These are phyloP conservation scores for Dalbergia cochinchinensis DNA, from an alignment of 306 rosid species.

Conservation along the genomic window DNA sequence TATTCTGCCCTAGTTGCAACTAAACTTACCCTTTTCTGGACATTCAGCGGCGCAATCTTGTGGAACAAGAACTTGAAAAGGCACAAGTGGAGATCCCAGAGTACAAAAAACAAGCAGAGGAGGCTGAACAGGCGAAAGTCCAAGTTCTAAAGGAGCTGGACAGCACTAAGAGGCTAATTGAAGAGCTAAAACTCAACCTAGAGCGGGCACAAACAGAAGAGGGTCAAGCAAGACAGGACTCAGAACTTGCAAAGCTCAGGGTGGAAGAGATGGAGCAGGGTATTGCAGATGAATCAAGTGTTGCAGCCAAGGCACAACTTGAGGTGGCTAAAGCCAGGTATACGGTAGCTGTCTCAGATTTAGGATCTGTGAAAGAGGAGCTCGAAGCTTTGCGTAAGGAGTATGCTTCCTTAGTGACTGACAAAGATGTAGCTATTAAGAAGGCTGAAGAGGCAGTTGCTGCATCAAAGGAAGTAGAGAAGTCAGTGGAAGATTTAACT, in stretches of 20 bases:
- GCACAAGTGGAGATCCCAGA: conserved; percentile 81
- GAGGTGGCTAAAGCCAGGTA: conserved; percentile 97
- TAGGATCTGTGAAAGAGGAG: conserved; percentile 83
- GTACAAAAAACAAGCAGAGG: conserved; percentile 69
- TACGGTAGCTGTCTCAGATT: conserved; percentile 79
- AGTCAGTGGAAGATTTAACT: conserved; percentile 88
- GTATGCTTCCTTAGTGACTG: conserved; percentile 75
- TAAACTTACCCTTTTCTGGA: conserved; percentile 39
- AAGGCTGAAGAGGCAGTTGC: conserved; percentile 88
- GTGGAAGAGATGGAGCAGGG: conserved; percentile 99
- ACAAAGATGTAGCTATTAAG: conserved; percentile 72
- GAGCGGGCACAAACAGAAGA: conserved; percentile 98
- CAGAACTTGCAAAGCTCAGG: conserved; percentile 96
- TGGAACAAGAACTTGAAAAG: conserved; percentile 90
- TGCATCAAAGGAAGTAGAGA: conserved; percentile 92
- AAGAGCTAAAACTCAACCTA: conserved; percentile 91
- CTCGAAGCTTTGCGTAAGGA: conserved; percentile 73
- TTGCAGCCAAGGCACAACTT: conserved; percentile 98
- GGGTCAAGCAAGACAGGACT: conserved; percentile 94
- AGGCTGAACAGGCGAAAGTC: conserved; percentile 68
- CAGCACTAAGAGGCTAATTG: conserved; percentile 84
- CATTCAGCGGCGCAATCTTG: conserved; percentile 78
- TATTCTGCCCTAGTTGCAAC: conserved; percentile 34
- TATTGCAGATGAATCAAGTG: conserved; percentile 93
- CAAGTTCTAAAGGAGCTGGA: conserved; percentile 82